Percentiles rank a stretch among this genome's conserved stretches.
phyloP scores from a whole-genome alignment of 2,329 filamentous ascomycete species.

The Claviceps capensis region DNA sequence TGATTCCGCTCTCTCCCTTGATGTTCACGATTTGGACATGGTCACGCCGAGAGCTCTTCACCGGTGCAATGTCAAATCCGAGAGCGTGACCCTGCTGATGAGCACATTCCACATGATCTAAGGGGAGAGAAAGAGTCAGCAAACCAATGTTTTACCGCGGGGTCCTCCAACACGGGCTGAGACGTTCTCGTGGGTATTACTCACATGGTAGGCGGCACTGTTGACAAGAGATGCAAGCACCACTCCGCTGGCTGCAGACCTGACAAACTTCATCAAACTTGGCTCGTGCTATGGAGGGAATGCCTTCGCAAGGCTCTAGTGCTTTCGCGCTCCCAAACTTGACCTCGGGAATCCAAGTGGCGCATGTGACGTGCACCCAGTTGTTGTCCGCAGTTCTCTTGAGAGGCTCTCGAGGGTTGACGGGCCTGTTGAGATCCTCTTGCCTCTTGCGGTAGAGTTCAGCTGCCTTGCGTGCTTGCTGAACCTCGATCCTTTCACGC shows the following conservation, averaged over 20 bases:
- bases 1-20: constrained; percentile 66
- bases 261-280: constrained; percentile 71
- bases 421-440: constrained; percentile 68
- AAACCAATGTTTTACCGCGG: neutral
- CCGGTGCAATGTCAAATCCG: constrained; percentile 79
- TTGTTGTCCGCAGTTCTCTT: constrained; percentile 95
- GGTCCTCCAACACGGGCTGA: neutral
- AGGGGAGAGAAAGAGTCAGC: constrained; percentile 5
- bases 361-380: constrained; percentile 93
- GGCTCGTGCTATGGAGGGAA: constrained; percentile 62
- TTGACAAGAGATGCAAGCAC: constrained; percentile 77
- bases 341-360: constrained; percentile 82
- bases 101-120: constrained; percentile 71
- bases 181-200: constrained; percentile 9
- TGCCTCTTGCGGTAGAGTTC: constrained; percentile 77
- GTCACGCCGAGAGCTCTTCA: constrained; percentile 80
- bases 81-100: constrained; percentile 69
- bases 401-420: constrained; percentile 74
- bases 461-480: constrained; percentile 64
- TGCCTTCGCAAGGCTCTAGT: constrained; percentile 77
- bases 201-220: constrained; percentile 47
- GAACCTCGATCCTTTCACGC: constrained; percentile 73
- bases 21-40: constrained; percentile 68
- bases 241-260: constrained; percentile 58
- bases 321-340: constrained; percentile 79